Evolutionary conservation across 78 protist species (phyloP).

Genomic region (Cyanophora paradoxa): DNA sequence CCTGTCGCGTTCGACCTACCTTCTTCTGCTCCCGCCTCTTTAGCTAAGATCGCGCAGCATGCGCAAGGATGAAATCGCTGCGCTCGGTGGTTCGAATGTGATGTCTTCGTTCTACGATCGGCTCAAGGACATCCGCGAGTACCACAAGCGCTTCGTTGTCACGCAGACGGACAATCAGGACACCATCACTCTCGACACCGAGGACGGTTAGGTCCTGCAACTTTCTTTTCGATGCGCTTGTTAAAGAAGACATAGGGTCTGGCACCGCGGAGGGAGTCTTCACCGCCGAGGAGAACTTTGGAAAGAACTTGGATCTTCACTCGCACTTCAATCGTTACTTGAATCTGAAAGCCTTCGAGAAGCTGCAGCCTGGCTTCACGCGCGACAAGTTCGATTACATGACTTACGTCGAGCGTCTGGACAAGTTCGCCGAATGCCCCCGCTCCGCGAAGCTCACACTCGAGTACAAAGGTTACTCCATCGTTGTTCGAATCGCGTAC

Average conservation of each 20-base stretch:
- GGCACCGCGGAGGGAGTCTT: too few species aligned
- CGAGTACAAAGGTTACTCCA: too few species aligned
- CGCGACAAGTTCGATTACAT: neutral
- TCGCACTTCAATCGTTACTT: neutral
- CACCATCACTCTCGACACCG: neutral
- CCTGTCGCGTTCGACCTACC: too few species aligned
- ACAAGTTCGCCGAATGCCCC: neutral
- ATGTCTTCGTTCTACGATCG: neutral
- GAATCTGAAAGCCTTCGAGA: too few species aligned
- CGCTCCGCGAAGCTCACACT: neutral
- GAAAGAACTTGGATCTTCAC: neutral
- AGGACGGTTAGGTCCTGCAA: neutral
- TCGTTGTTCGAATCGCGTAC: too few species aligned
- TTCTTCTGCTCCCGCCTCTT: too few species aligned
- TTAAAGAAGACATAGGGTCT: too few species aligned
- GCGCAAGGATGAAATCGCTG: neutral
- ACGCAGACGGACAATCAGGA: neutral
- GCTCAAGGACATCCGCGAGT: neutral
- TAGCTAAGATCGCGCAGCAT: too few species aligned
- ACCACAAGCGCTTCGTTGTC: neutral
- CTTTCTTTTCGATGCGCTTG: too few species aligned
- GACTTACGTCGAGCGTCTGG: neutral
- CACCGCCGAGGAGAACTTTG: neutral
- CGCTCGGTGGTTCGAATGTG: neutral
- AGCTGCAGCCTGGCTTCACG: too few species aligned